These are phyloP conservation scores for Phytophthora meadii DNA, from an alignment of 352 stramenopile species.

Conservation along the genomic window DNA sequence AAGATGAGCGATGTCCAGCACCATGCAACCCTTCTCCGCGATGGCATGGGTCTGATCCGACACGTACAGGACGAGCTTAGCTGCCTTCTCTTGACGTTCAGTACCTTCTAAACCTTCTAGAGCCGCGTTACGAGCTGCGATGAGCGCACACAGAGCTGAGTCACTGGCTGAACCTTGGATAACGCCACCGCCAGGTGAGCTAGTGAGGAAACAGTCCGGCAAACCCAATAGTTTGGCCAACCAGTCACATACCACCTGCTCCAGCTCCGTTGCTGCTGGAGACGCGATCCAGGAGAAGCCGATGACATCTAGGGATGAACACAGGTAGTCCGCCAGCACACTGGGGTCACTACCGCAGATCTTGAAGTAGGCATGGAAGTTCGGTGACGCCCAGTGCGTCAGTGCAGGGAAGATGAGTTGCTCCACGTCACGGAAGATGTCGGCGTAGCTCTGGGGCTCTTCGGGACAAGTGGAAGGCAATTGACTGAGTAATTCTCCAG, in stretches of 20 bases:
- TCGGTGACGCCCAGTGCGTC: slow-evolving; percentile 72
- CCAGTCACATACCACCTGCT: slow-evolving; percentile 79
- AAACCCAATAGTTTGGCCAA: slow-evolving; percentile 61
- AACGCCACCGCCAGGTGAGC: slow-evolving; percentile 60
- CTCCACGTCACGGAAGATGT: slow-evolving; percentile 69
- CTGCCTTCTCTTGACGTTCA: slow-evolving; percentile 35
- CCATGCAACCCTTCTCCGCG: slow-evolving; percentile 71
- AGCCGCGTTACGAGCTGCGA: slow-evolving; percentile 46
- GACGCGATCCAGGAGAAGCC: slow-evolving; percentile 72
- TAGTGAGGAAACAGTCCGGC: slow-evolving; percentile 63
- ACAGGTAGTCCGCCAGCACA: slow-evolving; percentile 62
- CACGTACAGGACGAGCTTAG: slow-evolving; percentile 66
- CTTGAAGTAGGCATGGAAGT: slow-evolving; percentile 80
- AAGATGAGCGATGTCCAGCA: slow-evolving; percentile 67
- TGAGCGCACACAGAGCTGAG: slow-evolving; percentile 56
- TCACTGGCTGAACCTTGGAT: slow-evolving; percentile 77
- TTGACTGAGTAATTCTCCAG: slow-evolving; percentile 47
- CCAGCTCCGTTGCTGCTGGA: slow-evolving; percentile 70
- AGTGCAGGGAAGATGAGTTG: slow-evolving; percentile 69
- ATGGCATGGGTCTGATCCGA: slow-evolving; percentile 79
- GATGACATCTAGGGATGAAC: slow-evolving; percentile 60
- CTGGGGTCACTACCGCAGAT: slow-evolving; percentile 54
- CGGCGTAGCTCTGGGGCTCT: slow-evolving; percentile 57
- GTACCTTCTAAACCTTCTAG: slow-evolving; percentile 47
- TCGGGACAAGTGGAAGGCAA: slow-evolving; percentile 58